Evolutionary conservation across 169 alveolate species (phyloP).

Genomic region (Babesia gibsoni): DNA sequence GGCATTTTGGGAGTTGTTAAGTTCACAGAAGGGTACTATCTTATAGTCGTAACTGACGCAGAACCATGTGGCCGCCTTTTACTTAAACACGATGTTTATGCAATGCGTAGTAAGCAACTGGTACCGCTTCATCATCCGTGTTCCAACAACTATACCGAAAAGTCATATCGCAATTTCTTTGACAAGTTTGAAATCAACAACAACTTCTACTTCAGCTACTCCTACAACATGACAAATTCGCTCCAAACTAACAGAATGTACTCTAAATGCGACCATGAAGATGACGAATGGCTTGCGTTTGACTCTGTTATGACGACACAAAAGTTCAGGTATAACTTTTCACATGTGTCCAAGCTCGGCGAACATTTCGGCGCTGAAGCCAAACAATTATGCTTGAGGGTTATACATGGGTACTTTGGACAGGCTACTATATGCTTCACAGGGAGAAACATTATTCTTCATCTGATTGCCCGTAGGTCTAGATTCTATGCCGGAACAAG

Average conservation of each 20-base stretch:
- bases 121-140: constrained; percentile 59
- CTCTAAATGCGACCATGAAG: not conserved
- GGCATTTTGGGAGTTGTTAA: constrained; percentile 66
- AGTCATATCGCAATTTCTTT: constrained; percentile 44
- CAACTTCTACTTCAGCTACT: constrained; percentile 68
- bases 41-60: constrained; percentile 59
- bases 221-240: constrained; percentile 63
- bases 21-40: constrained; percentile 61
- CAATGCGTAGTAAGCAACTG: constrained; percentile 35
- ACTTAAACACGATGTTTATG: constrained; percentile 61
- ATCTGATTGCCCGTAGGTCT: constrained; percentile 89
- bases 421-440: constrained; percentile 48
- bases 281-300: constrained; percentile 26
- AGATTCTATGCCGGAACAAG: constrained; percentile 93
- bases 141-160: constrained; percentile 30
- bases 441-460: constrained; percentile 56
- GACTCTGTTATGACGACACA: constrained; percentile 43
- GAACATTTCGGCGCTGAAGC: constrained; percentile 1
- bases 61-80: constrained; percentile 51
- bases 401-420: constrained; percentile 67
- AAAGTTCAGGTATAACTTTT: constrained; percentile 61
- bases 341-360: constrained; percentile 47
- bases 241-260: constrained; percentile 54
- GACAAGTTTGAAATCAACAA: constrained; percentile 58
- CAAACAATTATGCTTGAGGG: constrained; percentile 32